These are phyloP conservation scores for Geosiphon pyriformis DNA, from an alignment of 192 early-diverging fungal genomes.

Conservation along the genomic window DNA sequence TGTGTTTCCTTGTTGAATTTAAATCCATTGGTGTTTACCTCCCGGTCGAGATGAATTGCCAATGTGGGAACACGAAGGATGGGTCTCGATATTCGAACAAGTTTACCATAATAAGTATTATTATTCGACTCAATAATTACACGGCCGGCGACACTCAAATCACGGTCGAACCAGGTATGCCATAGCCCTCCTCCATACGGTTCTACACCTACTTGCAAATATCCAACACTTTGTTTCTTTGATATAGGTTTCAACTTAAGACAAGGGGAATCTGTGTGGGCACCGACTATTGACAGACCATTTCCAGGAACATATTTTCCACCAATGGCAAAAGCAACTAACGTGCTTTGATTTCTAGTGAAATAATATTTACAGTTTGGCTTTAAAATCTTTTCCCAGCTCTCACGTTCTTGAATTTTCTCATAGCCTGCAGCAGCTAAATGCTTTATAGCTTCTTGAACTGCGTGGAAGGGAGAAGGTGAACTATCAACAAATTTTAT, in stretches of 20 bases:
- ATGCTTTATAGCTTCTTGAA: slow-evolving; percentile 67
- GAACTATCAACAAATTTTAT: slow-evolving; percentile 86
- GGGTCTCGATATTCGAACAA: slow-evolving; percentile 76
- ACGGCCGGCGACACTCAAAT: slow-evolving; percentile 91
- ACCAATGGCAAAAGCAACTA: slow-evolving; percentile 93
- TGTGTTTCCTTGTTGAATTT: slow-evolving; percentile 96
- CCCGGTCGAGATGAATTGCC: slow-evolving; percentile 92
- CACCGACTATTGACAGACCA: slow-evolving; percentile 86
- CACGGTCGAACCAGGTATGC: slow-evolving; percentile 99
- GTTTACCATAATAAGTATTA: too few relatives aligned
- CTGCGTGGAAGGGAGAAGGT: slow-evolving; percentile 96
- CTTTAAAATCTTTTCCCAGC: slow-evolving; percentile 67
- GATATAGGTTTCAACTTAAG: slow-evolving; percentile 95
- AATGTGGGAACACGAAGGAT: slow-evolving; percentile 94
- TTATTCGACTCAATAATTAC: slow-evolving; percentile 74
- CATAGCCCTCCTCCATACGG: slow-evolving; percentile 96
- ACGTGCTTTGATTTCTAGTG: slow-evolving; percentile 83
- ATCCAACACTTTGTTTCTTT: slow-evolving; percentile 80
- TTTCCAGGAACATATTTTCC: slow-evolving; percentile 78
- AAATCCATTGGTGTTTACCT: slow-evolving; percentile 67
- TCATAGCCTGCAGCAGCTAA: slow-evolving; percentile 75
- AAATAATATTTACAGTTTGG: slow-evolving; percentile 92
- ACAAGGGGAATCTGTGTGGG: slow-evolving; percentile 97
- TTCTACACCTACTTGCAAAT: slow-evolving; percentile 88
- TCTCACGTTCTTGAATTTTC: slow-evolving; percentile 86